phyloP scores from a whole-genome alignment of 768 basidiomycete genomes.

The Podaxis mareebaensis region DNA sequence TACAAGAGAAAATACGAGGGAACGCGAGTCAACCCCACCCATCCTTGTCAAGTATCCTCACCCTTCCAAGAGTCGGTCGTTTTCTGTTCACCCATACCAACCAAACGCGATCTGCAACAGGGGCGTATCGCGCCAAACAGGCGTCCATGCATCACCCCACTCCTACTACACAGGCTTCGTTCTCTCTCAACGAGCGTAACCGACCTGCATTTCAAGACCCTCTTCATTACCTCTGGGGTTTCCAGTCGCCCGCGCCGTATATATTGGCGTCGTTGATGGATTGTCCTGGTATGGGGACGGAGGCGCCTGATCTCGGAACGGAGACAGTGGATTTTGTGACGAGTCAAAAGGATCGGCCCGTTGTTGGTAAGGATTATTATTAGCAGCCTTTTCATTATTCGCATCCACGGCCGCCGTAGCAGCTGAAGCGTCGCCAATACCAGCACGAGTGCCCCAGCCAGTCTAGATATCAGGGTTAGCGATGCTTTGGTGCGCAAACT shows the following conservation, averaged over 20 bases:
- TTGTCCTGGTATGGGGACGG: slow-evolving; percentile 28
- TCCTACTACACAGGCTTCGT: not conserved
- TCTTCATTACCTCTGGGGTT: slow-evolving; percentile 28
- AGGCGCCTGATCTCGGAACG: slow-evolving; percentile 30
- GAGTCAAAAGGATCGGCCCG: slow-evolving; percentile 14
- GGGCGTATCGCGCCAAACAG: not conserved
- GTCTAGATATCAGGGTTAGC: slow-evolving; percentile 46
- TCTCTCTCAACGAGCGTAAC: slow-evolving; percentile 33
- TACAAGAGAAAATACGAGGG: not conserved
- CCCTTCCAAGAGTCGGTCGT: not conserved
- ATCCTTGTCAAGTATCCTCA: slow-evolving; percentile 1
- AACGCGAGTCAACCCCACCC: slow-evolving; percentile 1
- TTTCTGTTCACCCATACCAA: slow-evolving; percentile 4
- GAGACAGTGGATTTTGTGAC: slow-evolving; percentile 22
- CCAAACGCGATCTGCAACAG: not conserved
- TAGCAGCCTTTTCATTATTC: slow-evolving; percentile 35
- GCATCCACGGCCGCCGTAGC: slow-evolving; percentile 70
- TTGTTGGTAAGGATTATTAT: slow-evolving; percentile 22
- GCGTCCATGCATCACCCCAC: not conserved
- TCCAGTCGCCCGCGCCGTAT: slow-evolving; percentile 21
- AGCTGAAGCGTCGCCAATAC: slow-evolving; percentile 81
- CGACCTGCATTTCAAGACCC: slow-evolving; percentile 37
- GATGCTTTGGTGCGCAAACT: not conserved
- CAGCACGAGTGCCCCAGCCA: slow-evolving; percentile 94
- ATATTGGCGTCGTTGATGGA: slow-evolving; percentile 24